Base-by-base conservation (phyloP, 495 filamentous ascomycete genomes). In the Emericellopsis terricola region DNA sequence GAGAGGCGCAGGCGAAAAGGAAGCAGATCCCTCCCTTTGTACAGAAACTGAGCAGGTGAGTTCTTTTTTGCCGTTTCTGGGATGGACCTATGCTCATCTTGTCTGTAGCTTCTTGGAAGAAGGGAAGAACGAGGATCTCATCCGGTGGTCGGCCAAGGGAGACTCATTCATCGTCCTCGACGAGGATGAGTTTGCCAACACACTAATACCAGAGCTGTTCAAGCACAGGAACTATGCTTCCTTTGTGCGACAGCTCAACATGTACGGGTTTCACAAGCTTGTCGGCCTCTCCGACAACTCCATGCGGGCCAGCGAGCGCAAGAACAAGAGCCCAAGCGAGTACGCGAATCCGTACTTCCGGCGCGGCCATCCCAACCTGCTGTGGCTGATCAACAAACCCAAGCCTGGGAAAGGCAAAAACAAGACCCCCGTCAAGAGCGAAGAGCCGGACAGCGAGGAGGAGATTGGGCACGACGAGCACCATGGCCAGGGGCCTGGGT, bases 191-290 rank as follows among this genome's bases (percentile, higher is more conserved):
- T 99, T 99, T 54, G 91, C 89, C n/a, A 86, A 83, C 51, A 93
- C 77, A 0, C 53, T 99, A 38, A 96, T 99, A 31, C 89, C 89
- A 2, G 89, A 96, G 48, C 65, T 94, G 6, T 99, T 96, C 69
- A 99, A 99, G 50, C 91, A 96, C 56, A 96, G 94, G 53, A 99
- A 96, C 53, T 99, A 96, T 52, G 86, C 89, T 5, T 96, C 91
- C 1, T 99, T 99, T 46, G 89, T 99, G 17, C 81, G 89, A 8
- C 89, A 97, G 49, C 66, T 97, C 41, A 97, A 97, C 48, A 96
- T 97, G 89, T 97, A 99, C 52, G 89, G 89, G 6, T 99, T 99
- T 49, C 89, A 99, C 54, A 99, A 99, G 61, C 82, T 87, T 34
- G 91, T 99, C 8, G 89, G 89, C 2, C 70, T 99, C 16, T 89